phyloP scores from a whole-genome alignment of 192 early-diverging fungal species.

The Entomortierella chlamydospora region DNA sequence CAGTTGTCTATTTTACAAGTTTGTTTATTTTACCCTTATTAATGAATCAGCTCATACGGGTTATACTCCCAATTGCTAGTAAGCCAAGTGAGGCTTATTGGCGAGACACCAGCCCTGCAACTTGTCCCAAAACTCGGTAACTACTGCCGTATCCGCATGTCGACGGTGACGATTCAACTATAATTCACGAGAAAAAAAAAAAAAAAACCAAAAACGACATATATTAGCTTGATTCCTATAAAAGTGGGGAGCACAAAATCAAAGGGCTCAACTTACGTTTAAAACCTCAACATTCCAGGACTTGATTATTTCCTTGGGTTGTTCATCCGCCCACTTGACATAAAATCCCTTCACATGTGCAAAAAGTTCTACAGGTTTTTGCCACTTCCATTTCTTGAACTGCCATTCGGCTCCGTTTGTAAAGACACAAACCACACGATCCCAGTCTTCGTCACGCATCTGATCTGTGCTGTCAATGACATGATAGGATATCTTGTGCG shows the following conservation, averaged over 20 bases:
- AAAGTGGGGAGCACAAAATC: not conserved
- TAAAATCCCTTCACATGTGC: conserved; percentile 76
- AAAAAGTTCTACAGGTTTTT: conserved; percentile 87
- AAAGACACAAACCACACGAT: conserved; percentile 90
- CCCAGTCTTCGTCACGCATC: conserved; percentile 85
- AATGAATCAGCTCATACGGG: not conserved
- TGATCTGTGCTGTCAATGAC: conserved; percentile 83
- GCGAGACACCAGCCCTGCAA: conserved; percentile 63
- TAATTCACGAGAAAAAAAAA: too few relatives aligned
- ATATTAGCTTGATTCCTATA: not conserved
- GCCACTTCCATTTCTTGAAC: conserved; percentile 93
- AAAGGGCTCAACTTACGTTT: conserved; percentile 55
- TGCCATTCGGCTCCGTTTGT: conserved; percentile 94
- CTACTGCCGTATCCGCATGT: conserved; percentile 66
- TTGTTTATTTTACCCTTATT: not conserved
- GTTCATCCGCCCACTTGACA: conserved; percentile 66
- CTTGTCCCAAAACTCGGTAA: conserved; percentile 68
- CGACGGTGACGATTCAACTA: conserved; percentile 68
- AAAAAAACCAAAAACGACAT: not conserved
- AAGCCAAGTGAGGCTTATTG: conserved; percentile 59
- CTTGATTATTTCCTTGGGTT: conserved; percentile 49
- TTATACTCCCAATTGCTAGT: conserved; percentile 21
- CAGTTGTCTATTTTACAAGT: not conserved
- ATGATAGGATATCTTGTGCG: conserved; percentile 72
- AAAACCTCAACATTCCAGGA: conserved; percentile 64